Evolutionary conservation across 106 monocot genomes (phyloP), one percentile per base, ranked within the genome.

Genomic region (Platanthera zijinensis): DNA sequence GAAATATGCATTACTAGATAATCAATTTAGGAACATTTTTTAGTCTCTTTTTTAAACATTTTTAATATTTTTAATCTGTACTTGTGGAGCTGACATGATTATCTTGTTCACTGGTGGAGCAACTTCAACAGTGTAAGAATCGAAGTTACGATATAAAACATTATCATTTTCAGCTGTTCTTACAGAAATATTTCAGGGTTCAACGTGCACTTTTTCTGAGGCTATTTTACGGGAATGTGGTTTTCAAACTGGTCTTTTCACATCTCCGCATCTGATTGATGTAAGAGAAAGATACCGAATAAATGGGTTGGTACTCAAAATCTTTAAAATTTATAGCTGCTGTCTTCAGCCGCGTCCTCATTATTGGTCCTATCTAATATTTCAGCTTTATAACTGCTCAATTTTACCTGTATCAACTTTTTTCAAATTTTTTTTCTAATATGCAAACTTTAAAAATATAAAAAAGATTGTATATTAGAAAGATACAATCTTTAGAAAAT

Each of bases 251-350:
- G 91, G 91, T 48, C 76, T 92, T 18, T 92, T 92, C 76, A 92
- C 91, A 56, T 92, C 91, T 15, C 91, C 91, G 30, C 91, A 92
- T 57, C 81, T 92, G 75, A 88, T 92, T 56, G 91, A 92, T 84
- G 76, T 92, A 9, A 86, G 84, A 72, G 91, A 92, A 80, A 86
- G 91, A 79, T 82, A 82, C 61, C 86, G 88, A 8, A 80, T 92
- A 14, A 86, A 92, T 81, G 88, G 91, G 91, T 86, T 67, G 78
- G 82, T 88, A 77, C 21, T 81, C 13, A 46, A 72, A 71, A 69
- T 46, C 47, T 61, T 4, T 61, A 3, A 66, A 32, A 66, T 66
- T 11, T 66, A 66, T 66, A 9, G 14, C 48, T 47, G 45, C 9
- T 39, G 8, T 18, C 45, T 75, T n/a, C 8, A 45, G 15, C 10